A percentile compares a stretch with the other conserved stretches of the same genome.
These are phyloP conservation scores for Colletotrichum theobromicola DNA, from an alignment of 2,329 filamentous ascomycete species.

Conservation along the genomic window DNA sequence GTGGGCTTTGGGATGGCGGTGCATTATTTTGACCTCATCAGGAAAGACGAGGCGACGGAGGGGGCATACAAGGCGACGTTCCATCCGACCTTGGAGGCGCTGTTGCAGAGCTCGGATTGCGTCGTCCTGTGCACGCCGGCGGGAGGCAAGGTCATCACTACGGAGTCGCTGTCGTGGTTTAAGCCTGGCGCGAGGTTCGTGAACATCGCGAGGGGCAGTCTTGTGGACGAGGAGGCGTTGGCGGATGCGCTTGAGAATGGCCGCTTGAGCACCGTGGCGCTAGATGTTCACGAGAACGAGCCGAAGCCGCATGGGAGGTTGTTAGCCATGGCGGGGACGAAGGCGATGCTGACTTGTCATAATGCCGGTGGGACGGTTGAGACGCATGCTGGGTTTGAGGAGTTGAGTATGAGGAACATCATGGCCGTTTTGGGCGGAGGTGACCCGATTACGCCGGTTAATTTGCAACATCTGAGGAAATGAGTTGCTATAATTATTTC, in stretches of 20 bases:
- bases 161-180: constrained; percentile 52
- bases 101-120: constrained; percentile 62
- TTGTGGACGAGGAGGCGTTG: constrained; percentile 70
- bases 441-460: constrained; percentile 65
- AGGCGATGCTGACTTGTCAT: constrained; percentile 68
- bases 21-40: constrained; percentile 64
- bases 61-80: constrained; percentile 49
- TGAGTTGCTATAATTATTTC: too few relatives aligned
- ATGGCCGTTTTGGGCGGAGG: constrained; percentile 60
- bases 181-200: constrained; percentile 64
- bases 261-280: constrained; percentile 54
- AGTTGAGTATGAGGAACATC: constrained; percentile 70
- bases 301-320: constrained; percentile 57
- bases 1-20: constrained; percentile 71
- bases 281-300: constrained; percentile 70
- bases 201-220: constrained; percentile 68
- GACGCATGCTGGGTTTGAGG: constrained; percentile 70
- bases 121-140: constrained; percentile 66
- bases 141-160: constrained; percentile 53
- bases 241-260: constrained; percentile 61
- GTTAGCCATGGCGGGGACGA: constrained; percentile 40
- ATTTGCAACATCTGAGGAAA: constrained; percentile 56
- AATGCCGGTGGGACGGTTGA: constrained; percentile 72
- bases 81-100: constrained; percentile 53
- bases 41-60: constrained; percentile 51